A percentile compares a stretch with the other conserved stretches of the same genome.
Conservation (phyloP, 805 yeast genomes). For the Barnettozyma californica region DNA sequence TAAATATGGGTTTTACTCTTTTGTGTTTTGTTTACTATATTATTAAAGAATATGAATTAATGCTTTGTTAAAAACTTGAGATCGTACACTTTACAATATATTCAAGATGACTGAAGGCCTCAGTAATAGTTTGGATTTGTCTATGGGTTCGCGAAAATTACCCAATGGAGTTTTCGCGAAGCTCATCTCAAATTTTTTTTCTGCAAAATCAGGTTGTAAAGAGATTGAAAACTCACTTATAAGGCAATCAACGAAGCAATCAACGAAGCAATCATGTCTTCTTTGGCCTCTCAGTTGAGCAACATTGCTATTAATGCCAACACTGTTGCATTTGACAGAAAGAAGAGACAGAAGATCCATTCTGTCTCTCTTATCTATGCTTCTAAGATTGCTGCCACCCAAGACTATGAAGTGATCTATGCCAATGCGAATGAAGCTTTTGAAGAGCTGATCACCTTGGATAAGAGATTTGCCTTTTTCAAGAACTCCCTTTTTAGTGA, state of each 20-base stretch:
- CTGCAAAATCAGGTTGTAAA: conserved; percentile 7
- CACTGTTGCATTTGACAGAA: conserved; percentile 79
- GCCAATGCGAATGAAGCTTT: conserved; percentile 71
- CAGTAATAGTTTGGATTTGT: too few relatives aligned
- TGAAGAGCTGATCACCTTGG: conserved; percentile 63
- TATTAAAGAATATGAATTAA: not conserved
- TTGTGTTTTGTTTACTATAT: not conserved
- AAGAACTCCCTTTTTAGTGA: conserved; percentile 74
- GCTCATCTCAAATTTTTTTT: conserved; percentile 15
- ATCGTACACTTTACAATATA: not conserved
- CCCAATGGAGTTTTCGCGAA: conserved; percentile 6
- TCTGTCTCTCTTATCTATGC: conserved; percentile 85
- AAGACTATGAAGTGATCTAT: conserved; percentile 81
- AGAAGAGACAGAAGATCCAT: conserved; percentile 79
- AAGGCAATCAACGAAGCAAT: not conserved
- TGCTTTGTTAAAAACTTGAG: not conserved
- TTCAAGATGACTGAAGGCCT: too few relatives aligned
- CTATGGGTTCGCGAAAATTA: not conserved
- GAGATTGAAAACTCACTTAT: not conserved
- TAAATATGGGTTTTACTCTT: not conserved
- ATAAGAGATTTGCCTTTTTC: conserved; percentile 70
- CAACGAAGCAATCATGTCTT: conserved; percentile 32
- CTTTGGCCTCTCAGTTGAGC: conserved; percentile 79
- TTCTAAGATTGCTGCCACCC: conserved; percentile 84
- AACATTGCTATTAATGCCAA: conserved; percentile 59